Percentiles rank a stretch among this genome's conserved stretches.
Evolutionary conservation across 2,329 filamentous ascomycete species (phyloP).

Genomic region (Phialophora macrospora): DNA sequence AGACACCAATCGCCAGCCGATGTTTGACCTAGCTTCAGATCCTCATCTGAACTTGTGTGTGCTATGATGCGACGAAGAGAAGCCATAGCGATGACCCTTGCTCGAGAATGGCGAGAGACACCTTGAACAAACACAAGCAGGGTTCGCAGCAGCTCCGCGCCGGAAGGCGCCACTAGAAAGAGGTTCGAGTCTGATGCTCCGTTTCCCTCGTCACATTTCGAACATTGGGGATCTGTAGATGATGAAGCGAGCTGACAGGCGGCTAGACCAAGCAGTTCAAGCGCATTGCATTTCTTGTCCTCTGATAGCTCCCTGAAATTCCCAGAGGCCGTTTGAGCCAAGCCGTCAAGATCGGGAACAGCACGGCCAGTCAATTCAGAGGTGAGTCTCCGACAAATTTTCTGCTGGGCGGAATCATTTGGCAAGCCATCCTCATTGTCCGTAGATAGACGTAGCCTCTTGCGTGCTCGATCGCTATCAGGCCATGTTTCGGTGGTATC

Average conservation of each 20-base stretch:
- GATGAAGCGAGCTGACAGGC: slow-evolving; percentile 55
- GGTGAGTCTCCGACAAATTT: slow-evolving; percentile 45
- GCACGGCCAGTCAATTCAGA: slow-evolving; percentile 45
- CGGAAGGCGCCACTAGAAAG: slow-evolving; percentile 29
- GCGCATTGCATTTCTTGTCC: slow-evolving; percentile 56
- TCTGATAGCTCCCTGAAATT: slow-evolving; percentile 57
- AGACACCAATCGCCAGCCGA: slow-evolving; percentile 78
- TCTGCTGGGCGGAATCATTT: slow-evolving; percentile 33
- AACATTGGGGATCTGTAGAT: slow-evolving; percentile 38
- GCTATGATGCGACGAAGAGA: slow-evolving; percentile 70
- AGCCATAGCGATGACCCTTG: slow-evolving; percentile 73
- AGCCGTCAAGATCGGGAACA: slow-evolving; percentile 45
- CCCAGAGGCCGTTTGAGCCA: slow-evolving; percentile 51
- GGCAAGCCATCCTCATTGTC: slow-evolving; percentile 42
- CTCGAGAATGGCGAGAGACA: slow-evolving; percentile 58
- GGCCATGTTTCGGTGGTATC: slow-evolving; percentile 24
- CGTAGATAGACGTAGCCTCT: slow-evolving; percentile 45
- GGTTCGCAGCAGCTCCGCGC: slow-evolving; percentile 49
- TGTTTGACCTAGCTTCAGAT: slow-evolving; percentile 71
- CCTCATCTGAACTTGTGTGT: slow-evolving; percentile 64
- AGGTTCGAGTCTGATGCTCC: slow-evolving; percentile 1
- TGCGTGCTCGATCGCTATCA: slow-evolving; percentile 42
- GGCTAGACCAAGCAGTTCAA: slow-evolving; percentile 62
- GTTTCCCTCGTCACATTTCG: slow-evolving; percentile 45
- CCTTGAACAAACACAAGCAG: slow-evolving; percentile 50